Evolutionary conservation across 2,329 filamentous ascomycete species (phyloP).

Genomic region (Aureobasidium sp.): DNA sequence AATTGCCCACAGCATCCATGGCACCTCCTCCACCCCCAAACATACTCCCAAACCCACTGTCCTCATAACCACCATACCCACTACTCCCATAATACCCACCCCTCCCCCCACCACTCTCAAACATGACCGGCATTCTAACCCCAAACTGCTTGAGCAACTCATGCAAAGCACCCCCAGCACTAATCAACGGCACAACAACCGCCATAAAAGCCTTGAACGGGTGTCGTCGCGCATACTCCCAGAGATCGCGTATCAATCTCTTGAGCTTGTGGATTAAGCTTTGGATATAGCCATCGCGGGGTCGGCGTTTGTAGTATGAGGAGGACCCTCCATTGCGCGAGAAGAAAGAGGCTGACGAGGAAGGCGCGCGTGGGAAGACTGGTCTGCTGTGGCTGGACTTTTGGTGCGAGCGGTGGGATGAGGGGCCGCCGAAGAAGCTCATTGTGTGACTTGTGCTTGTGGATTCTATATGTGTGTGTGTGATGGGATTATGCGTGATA

Average conservation of each 20-base stretch:
- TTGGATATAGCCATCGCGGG: conserved; percentile 70
- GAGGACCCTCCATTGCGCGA: conserved; percentile 36
- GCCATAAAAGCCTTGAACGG: conserved; percentile 83
- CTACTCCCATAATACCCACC: conserved; percentile 40
- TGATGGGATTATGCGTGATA: not conserved
- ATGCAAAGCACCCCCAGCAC: conserved; percentile 66
- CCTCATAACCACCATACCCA: conserved; percentile 35
- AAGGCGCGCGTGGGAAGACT: conserved; percentile 10
- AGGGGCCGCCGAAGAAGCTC: conserved; percentile 15
- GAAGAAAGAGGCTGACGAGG: conserved; percentile 10
- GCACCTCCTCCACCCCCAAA: conserved; percentile 29
- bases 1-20: conserved; percentile 40
- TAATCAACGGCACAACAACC: conserved; percentile 81
- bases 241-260: conserved; percentile 70
- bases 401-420: not conserved
- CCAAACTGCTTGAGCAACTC: conserved; percentile 74
- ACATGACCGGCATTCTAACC: conserved; percentile 49
- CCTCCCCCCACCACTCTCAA: conserved; percentile 23
- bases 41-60: conserved; percentile 28
- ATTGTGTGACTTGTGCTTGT: not conserved
- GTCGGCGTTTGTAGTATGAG: conserved; percentile 70
- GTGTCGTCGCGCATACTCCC: conserved; percentile 74
- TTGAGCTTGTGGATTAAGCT: conserved; percentile 69
- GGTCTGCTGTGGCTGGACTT: not conserved
- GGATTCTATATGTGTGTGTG: not conserved